phyloP scores from a whole-genome alignment of 257 asterid species.

The Solanum peruvianum region DNA sequence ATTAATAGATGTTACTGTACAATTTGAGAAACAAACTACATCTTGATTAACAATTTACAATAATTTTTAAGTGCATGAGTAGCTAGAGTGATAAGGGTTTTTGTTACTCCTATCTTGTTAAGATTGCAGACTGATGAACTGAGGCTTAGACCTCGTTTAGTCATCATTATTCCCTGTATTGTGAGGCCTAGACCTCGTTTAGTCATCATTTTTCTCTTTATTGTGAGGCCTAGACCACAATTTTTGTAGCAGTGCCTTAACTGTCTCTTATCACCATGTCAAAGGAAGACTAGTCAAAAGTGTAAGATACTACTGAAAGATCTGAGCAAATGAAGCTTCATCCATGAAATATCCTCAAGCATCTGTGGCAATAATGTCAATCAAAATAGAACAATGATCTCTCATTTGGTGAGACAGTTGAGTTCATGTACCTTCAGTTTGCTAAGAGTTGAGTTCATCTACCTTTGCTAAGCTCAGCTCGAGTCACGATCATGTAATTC shows the following conservation, averaged over 20 bases:
- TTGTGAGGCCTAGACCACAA: background rate
- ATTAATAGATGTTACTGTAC: background rate
- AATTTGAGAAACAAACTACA: background rate
- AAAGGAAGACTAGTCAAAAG: background rate
- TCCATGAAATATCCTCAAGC: background rate
- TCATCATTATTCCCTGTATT: background rate
- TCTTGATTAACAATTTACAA: background rate
- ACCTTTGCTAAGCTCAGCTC: background rate
- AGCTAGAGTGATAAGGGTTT: background rate
- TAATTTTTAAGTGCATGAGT: background rate
- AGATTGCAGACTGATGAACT: background rate
- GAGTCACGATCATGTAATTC: background rate
- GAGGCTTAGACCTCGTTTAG: background rate
- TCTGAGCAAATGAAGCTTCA: background rate
- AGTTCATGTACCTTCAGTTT: background rate
- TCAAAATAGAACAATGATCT: background rate
- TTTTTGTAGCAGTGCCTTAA: background rate
- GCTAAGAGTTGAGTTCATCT: background rate
- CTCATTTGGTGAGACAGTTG: background rate
- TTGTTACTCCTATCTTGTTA: background rate
- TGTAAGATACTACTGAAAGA: background rate
- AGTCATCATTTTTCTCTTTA: too few species aligned
- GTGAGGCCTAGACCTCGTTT: background rate
- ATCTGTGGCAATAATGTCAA: background rate
- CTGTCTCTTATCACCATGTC: background rate